Evolutionary conservation across 1,284 basidiomycete genomes (phyloP).

Genomic region (Puccinia hordei): DNA sequence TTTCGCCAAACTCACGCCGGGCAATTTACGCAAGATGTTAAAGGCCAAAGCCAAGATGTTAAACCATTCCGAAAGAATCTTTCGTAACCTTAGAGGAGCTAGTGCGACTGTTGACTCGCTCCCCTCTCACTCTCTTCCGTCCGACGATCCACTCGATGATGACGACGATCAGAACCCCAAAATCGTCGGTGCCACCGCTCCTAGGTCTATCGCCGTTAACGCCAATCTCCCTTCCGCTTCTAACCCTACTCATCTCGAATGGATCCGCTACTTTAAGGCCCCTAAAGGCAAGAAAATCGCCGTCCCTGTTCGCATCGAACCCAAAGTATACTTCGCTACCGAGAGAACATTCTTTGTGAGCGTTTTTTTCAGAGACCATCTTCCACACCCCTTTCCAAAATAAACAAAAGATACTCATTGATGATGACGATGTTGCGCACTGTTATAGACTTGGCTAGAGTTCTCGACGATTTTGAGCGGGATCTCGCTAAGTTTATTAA

Average conservation of each 20-base stretch:
- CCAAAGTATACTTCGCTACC: constrained; percentile 96
- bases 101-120: not conserved
- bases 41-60: constrained; percentile 54
- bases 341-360: constrained; percentile 83
- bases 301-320: constrained; percentile 89
- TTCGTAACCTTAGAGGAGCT: constrained; percentile 57
- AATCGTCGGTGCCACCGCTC: constrained; percentile 55
- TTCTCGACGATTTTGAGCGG: constrained; percentile 84
- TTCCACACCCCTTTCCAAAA: too few relatives aligned
- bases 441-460: constrained; percentile 77
- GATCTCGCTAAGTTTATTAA: constrained; percentile 71
- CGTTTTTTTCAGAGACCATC: too few relatives aligned
- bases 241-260: constrained; percentile 57
- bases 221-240: not conserved
- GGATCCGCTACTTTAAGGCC: constrained; percentile 76
- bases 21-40: constrained; percentile 56
- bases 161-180: constrained; percentile 60
- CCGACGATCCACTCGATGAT: constrained; percentile 59
- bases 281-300: constrained; percentile 86
- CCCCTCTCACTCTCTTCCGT: not conserved
- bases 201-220: constrained; percentile 57
- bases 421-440: constrained; percentile 50
- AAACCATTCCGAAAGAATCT: constrained; percentile 54
- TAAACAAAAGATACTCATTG: constrained; percentile 39
- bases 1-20: constrained; percentile 79